A percentile compares a stretch with the other conserved stretches of the same genome.
phyloP scores from a whole-genome alignment of 1,139 yeast genomes.

The Yamadazyma buinensis region DNA sequence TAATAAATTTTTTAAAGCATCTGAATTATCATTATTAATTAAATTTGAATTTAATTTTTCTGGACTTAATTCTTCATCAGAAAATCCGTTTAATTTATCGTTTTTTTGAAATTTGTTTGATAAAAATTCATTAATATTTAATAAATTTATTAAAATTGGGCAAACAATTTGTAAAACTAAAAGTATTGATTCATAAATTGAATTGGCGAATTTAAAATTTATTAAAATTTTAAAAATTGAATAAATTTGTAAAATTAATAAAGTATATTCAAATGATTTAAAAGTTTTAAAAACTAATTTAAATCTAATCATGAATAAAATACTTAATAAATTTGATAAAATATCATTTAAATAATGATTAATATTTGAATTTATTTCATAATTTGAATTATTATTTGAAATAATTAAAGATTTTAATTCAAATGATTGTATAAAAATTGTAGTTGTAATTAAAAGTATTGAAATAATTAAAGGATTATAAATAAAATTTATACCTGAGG shows the following conservation, averaged over 20 bases:
- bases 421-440: not conserved
- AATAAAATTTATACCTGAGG: not conserved
- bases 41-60: no score
- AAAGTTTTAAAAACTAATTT: conserved; percentile 4
- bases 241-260: conserved; percentile 7
- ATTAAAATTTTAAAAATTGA: conserved; percentile 1
- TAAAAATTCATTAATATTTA: conserved; percentile 3
- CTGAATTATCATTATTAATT: not conserved
- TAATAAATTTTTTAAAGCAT: conserved; percentile 2
- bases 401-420: not conserved
- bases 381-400: not conserved
- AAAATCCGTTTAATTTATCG: no score
- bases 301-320: conserved; percentile 21
- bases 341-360: conserved; percentile 13
- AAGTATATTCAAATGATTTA: conserved; percentile 5
- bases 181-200: not conserved
- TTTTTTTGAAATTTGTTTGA: not conserved
- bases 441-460: not conserved
- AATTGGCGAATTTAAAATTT: conserved; percentile 2
- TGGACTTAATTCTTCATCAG: no score
- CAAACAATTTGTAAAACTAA: conserved; percentile 5
- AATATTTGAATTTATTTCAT: not conserved
- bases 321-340: conserved; percentile 19
- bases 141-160: conserved; percentile 5
- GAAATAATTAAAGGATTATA: conserved; percentile 4